Evolutionary conservation across 2,329 filamentous ascomycete genomes (phyloP).

Genomic region (Penicillium corylophilum): DNA sequence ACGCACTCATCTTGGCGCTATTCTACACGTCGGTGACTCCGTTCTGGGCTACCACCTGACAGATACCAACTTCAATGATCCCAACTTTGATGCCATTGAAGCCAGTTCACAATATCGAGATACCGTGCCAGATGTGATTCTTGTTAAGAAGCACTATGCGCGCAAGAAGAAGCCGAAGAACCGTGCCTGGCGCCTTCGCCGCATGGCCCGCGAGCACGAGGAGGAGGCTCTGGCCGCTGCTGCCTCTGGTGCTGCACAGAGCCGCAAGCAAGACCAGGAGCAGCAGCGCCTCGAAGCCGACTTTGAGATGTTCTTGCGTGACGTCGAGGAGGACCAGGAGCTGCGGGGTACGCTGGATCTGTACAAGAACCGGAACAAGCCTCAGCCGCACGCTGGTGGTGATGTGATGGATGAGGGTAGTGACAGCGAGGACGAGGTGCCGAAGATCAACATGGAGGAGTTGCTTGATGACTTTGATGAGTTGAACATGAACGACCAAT

Average conservation of each 20-base stretch:
- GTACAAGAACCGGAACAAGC: constrained; percentile 66
- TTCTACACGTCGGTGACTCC: constrained; percentile 85
- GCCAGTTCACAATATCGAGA: constrained; percentile 71
- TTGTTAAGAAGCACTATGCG: constrained; percentile 96
- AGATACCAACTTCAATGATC: constrained; percentile 90
- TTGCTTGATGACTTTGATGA: constrained; percentile 32
- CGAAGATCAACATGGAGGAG: constrained; percentile 71
- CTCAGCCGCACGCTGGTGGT: constrained; percentile 32
- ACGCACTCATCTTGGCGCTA: constrained; percentile 81
- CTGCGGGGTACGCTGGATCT: constrained; percentile 78
- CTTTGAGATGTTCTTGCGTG: constrained; percentile 94
- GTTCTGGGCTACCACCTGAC: constrained; percentile 91
- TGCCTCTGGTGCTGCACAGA: constrained; percentile 10
- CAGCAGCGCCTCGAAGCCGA: constrained; percentile 86
- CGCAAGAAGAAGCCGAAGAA: constrained; percentile 78
- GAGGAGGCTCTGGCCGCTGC: constrained; percentile 49
- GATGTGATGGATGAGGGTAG: constrained; percentile 57
- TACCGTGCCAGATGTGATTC: constrained; percentile 83
- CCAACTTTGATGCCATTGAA: constrained; percentile 79
- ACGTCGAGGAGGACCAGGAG: constrained; percentile 94
- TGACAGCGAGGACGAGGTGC: constrained; percentile 63
- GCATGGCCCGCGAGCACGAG: constrained; percentile 85
- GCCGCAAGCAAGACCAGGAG: constrained; percentile 60
- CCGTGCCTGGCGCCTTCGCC: constrained; percentile 92
- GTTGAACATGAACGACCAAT: constrained; percentile 56